Conservation (phyloP, 257 asterid genomes). For the Scutellaria galericulata region DNA sequence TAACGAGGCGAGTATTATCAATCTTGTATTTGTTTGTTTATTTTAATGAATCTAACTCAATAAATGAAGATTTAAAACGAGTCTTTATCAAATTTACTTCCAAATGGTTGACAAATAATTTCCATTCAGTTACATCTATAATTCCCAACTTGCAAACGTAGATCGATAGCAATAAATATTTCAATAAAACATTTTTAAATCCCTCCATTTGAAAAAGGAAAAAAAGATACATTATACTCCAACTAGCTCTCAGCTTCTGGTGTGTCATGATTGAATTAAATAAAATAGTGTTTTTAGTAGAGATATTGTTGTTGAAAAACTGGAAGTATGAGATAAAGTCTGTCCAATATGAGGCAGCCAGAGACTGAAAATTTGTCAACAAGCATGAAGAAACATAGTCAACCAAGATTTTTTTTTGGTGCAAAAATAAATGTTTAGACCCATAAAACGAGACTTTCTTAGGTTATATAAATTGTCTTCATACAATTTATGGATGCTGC, state of each 20-base stretch:
- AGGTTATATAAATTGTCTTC: conserved; percentile 29
- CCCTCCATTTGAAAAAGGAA: neutral
- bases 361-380: conserved; percentile 7
- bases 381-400: conserved; percentile 29
- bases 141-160: no score
- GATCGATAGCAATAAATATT: no score
- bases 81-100: no score
- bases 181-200: neutral
- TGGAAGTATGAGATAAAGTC: neutral
- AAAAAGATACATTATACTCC: neutral
- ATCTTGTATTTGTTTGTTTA: no score
- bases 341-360: neutral
- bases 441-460: neutral
- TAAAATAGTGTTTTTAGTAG: no score
- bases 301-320: no score
- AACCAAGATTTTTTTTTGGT: conserved; percentile 27
- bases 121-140: no score
- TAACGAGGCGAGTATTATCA: no score
- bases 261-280: conserved; percentile 1
- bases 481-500: conserved; percentile 32
- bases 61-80: no score
- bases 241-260: neutral
- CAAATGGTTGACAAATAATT: no score
- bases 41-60: no score
- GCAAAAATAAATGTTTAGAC: conserved; percentile 31